These are phyloP conservation scores for Hordeum marinum DNA, from an alignment of 176 grass and related monocot genomes.

Conservation along the genomic window DNA sequence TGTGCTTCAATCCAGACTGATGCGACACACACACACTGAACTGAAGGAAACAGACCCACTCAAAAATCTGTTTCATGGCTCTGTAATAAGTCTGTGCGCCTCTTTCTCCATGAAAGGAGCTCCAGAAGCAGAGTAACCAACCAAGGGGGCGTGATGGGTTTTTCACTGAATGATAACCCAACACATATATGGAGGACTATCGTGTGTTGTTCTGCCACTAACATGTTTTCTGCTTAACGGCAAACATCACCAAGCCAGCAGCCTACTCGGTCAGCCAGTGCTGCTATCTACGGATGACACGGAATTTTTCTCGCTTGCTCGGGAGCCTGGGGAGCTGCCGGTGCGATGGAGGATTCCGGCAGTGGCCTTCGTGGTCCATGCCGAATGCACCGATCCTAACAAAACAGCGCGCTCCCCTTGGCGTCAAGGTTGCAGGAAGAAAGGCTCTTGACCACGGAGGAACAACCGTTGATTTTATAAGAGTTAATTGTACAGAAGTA, in stretches of 20 bases:
- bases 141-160: not conserved
- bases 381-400: not conserved
- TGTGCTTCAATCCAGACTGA: not conserved
- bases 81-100: not conserved
- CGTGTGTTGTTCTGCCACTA: not conserved
- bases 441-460: no score
- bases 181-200: not conserved
- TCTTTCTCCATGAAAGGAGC: not conserved
- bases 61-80: not conserved
- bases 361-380: not conserved
- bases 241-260: not conserved
- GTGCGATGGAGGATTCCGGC: not conserved
- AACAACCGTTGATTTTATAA: no score
- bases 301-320: slow-evolving; percentile 67
- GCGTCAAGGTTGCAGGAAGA: no score
- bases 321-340: not conserved
- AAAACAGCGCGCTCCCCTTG: not conserved
- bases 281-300: slow-evolving; percentile 53
- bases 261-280: not conserved
- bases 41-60: not conserved
- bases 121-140: not conserved
- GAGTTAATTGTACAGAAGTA: no score
- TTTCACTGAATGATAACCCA: not conserved
- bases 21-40: not conserved
- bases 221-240: slow-evolving; percentile 11